A percentile compares a stretch with the other conserved stretches of the same genome.
phyloP scores from a whole-genome alignment of 148 eudicot species.

The Oxyria digyna region DNA sequence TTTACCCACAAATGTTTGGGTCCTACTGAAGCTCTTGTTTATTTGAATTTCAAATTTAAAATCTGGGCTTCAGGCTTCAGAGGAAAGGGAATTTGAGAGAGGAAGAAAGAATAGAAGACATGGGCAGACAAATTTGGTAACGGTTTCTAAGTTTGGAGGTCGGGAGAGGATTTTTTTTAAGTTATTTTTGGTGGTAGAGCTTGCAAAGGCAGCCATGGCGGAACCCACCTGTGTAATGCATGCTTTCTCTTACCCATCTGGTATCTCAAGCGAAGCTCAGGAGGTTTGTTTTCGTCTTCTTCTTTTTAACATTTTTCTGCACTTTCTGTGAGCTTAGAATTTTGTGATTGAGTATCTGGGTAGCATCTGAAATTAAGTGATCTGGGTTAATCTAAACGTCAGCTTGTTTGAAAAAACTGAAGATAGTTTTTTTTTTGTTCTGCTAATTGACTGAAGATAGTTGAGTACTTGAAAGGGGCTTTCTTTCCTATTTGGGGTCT shows the following conservation, averaged over 20 bases:
- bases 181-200: background rate
- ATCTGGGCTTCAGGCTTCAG: background rate
- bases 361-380: background rate
- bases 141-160: background rate
- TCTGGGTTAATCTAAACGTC: too few species aligned
- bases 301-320: background rate
- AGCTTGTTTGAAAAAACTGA: background rate
- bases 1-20: constrained; percentile 10
- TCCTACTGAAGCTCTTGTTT: constrained; percentile 12
- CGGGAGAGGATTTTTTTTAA: constrained; percentile 1
- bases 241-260: constrained; percentile 37
- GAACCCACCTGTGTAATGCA: constrained; percentile 46
- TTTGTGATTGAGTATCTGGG: background rate
- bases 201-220: constrained; percentile 23
- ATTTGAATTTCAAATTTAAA: constrained; percentile 33
- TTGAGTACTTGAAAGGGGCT: background rate
- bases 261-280: constrained; percentile 19
- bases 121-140: background rate
- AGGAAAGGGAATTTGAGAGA: background rate
- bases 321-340: background rate
- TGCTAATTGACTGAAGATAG: background rate
- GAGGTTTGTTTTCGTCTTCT: constrained; percentile 21
- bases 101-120: background rate
- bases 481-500: background rate
- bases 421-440: background rate